Evolutionary conservation across 176 grass and related monocot species (phyloP), one percentile per base, ranked within the genome.

Genomic region (Cenchrus americanus): DNA sequence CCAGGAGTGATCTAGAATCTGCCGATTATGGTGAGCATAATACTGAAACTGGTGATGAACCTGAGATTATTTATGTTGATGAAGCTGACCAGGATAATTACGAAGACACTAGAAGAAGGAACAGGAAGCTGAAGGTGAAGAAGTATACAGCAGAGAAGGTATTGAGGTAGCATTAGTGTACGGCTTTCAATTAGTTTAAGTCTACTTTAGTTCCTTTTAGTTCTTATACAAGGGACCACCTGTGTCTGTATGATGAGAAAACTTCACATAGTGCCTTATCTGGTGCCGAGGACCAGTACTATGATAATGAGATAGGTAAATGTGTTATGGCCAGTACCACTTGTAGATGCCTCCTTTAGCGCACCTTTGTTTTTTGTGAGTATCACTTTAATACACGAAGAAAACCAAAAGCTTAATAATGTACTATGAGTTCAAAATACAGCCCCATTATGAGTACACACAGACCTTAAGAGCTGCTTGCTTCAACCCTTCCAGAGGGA

Each of bases 31-130:
- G 64, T 61, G 87, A 44, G 1, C n/a, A 75, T 63, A 85, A 83
- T 62, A 84, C 47, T 76, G 80, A 67, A 68, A 70, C 37, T 17
- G 62, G 46, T 2, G 91, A 79, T 49, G 88, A 81, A 75, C 87
- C 80, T 48, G 84, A 94, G 78, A 92, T 96, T 80, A 96, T 99
- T 86, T 85, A 83, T 81, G 86, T 94, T 30, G 83, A 94, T 83
- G 87, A 78, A 54, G 69, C 86, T 52, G 86, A 90, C 5, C 62
- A 86, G 18, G 40, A 80, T 12, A 88, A 88, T 24, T 77, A 86
- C 0, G 69, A 73, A 63, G 51, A 59, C 1, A 77, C 58, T 34
- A 82, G 73, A 69, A 88, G 61, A 55, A 83, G 63, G 7, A 86
- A 81, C 52, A 82, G 74, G 75, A 87, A 79, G 51, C 19, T 86